Evolutionary conservation across 2,329 filamentous ascomycete genomes (phyloP).

Genomic region (Leptographium lundbergii): DNA sequence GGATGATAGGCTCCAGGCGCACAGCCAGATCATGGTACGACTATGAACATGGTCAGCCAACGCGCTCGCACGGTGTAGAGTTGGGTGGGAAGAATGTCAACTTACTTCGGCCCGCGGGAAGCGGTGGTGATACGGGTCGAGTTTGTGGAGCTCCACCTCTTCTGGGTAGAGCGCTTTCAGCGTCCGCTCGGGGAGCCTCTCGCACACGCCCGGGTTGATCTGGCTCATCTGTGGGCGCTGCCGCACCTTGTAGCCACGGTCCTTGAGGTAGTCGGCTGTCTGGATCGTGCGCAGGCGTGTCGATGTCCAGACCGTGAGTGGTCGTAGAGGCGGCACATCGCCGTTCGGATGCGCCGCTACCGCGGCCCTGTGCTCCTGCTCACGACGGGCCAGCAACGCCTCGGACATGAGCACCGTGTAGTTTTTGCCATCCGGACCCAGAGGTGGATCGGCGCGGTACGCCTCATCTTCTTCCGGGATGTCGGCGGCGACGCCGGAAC

Average conservation of each 20-base stretch:
- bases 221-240: conserved; percentile 96
- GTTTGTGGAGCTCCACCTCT: conserved; percentile 83
- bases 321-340: conserved; percentile 45
- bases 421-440: conserved; percentile 66
- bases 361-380: conserved; percentile 62
- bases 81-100: conserved; percentile 2
- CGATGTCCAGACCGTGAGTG: conserved; percentile 87
- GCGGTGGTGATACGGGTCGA: conserved; percentile 92
- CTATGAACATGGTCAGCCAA: conserved; percentile 30
- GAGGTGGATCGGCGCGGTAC: conserved; percentile 78
- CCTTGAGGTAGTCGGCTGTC: conserved; percentile 70
- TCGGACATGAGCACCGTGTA: conserved; percentile 84
- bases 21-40: conserved; percentile 99
- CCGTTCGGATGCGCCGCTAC: conserved; percentile 55
- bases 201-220: conserved; percentile 90
- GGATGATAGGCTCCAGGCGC: conserved; percentile 90
- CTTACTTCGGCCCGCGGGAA: conserved; percentile 85
- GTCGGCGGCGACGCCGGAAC: conserved; percentile 75
- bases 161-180: conserved; percentile 78
- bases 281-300: conserved; percentile 83
- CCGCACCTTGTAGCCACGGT: conserved; percentile 70
- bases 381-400: conserved; percentile 67
- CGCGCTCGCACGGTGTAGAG: background rate
- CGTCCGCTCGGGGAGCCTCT: conserved; percentile 75
- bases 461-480: conserved; percentile 79